A percentile compares a stretch with the other conserved stretches of the same genome.
Conservation (phyloP, 1,139 yeast genomes). For the Hansenula sp. region DNA sequence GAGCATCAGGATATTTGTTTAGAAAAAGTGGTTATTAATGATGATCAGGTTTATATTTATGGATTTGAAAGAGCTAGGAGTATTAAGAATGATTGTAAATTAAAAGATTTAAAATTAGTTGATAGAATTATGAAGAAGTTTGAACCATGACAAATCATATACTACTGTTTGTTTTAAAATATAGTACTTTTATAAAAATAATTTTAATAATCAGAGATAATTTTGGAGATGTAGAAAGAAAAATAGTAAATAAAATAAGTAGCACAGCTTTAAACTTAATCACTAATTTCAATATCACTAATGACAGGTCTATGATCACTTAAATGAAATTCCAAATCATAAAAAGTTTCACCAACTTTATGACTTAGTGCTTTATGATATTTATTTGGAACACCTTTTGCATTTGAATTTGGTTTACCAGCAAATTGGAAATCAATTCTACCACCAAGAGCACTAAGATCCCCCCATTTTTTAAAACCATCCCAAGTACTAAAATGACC, state of each 20-base stretch:
- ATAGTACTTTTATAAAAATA: no score
- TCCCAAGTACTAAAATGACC: slow-evolving; percentile 35
- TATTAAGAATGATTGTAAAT: no score
- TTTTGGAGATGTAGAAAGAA: neutral
- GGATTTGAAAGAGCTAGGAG: no score
- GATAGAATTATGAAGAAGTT: no score
- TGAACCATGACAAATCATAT: no score
- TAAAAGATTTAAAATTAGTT: no score
- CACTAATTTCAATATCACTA: slow-evolving; percentile 20
- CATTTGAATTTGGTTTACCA: slow-evolving; percentile 26
- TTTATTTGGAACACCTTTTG: slow-evolving; percentile 6
- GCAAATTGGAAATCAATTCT: slow-evolving; percentile 36
- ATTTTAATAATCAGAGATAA: no score
- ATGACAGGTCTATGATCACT: slow-evolving; percentile 45
- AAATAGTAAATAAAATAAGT: neutral
- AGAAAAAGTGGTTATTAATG: no score
- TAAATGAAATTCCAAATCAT: slow-evolving; percentile 28
- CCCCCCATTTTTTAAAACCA: slow-evolving; percentile 32
- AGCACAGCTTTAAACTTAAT: neutral
- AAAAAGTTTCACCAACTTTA: slow-evolving; percentile 26
- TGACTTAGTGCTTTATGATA: slow-evolving; percentile 18
- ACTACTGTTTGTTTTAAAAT: no score
- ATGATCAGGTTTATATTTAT: no score
- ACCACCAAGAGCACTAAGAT: slow-evolving; percentile 29
- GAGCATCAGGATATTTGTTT: no score